A percentile compares a stretch with the other conserved stretches of the same genome.
Evolutionary conservation across 2,329 filamentous ascomycete species (phyloP).

Genomic region (Sporothrix mexicana): DNA sequence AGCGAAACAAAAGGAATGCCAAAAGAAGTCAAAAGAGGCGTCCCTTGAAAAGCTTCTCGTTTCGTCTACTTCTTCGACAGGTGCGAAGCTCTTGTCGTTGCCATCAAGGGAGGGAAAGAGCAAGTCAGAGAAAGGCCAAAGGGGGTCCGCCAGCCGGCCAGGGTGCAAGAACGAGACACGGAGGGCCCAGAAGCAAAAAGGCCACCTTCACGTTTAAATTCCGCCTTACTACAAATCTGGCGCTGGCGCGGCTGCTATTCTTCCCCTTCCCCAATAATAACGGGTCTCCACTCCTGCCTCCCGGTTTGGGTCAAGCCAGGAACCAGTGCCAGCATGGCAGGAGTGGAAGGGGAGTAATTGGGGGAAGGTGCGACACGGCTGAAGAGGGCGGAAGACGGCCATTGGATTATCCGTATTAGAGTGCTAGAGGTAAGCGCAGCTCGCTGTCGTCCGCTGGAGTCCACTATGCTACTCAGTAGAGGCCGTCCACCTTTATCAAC

Average conservation of each 20-base stretch:
- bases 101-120: not conserved
- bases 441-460: not conserved
- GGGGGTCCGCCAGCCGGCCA: conserved; percentile 19
- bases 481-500: not conserved
- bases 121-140: not conserved
- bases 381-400: conserved; percentile 23
- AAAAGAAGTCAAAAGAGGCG: conserved; percentile 13
- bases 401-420: conserved; percentile 28
- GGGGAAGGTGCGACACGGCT: conserved; percentile 14
- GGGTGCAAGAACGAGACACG: conserved; percentile 1
- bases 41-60: not conserved
- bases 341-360: not conserved
- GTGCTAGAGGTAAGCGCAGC: not conserved
- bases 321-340: conserved; percentile 6
- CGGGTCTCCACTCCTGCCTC: conserved; percentile 27
- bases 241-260: too few relatives aligned
- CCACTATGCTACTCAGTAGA: not conserved
- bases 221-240: conserved; percentile 20
- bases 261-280: not conserved
- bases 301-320: conserved; percentile 33
- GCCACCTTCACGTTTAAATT: conserved; percentile 31
- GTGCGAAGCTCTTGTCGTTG: conserved; percentile 2
- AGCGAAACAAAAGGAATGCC: not conserved
- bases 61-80: not conserved
- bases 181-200: conserved; percentile 3